A percentile compares a stretch with the other conserved stretches of the same genome.
phyloP scores from a whole-genome alignment of 2,329 filamentous ascomycete genomes.

The Xylariaceae sp. region DNA sequence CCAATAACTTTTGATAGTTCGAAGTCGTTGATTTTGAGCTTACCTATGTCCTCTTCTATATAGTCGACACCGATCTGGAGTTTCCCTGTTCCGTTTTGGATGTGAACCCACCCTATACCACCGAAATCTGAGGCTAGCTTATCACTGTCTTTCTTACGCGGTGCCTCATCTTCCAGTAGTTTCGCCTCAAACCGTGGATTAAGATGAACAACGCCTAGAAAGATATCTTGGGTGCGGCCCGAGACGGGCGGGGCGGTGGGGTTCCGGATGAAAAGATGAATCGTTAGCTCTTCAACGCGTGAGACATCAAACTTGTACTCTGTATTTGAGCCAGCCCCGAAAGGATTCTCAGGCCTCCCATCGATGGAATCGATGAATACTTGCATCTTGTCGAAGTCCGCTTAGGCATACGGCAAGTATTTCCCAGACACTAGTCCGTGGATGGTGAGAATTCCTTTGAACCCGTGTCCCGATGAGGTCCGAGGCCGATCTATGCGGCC shows the following conservation, averaged over 20 bases:
- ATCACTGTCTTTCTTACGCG: slow-evolving; percentile 85
- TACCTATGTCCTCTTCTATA: slow-evolving; percentile 87
- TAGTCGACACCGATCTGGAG: slow-evolving; percentile 94
- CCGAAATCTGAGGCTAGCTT: slow-evolving; percentile 74
- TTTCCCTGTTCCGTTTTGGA: slow-evolving; percentile 86
- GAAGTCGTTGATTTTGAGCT: slow-evolving; percentile 95
- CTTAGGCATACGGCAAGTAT: slow-evolving; percentile 94
- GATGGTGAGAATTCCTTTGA: slow-evolving; percentile 85
- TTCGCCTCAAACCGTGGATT: slow-evolving; percentile 91
- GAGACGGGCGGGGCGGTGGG: slow-evolving; percentile 83
- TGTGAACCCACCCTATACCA: slow-evolving; percentile 86
- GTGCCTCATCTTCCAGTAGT: slow-evolving; percentile 73
- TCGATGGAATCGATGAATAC: slow-evolving; percentile 98
- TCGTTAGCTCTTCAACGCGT: slow-evolving; percentile 84
- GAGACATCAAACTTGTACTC: slow-evolving; percentile 99
- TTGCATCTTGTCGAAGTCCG: slow-evolving; percentile 99
- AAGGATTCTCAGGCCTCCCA: slow-evolving; percentile 88
- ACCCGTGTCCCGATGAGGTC: slow-evolving; percentile 83
- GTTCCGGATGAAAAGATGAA: slow-evolving; percentile 94
- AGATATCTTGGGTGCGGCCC: slow-evolving; percentile 93
- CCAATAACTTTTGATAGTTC: slow-evolving; percentile 97
- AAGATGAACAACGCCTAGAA: slow-evolving; percentile 87
- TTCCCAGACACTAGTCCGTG: slow-evolving; percentile 96
- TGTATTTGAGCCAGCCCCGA: slow-evolving; percentile 98
- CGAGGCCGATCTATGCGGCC: too few species aligned